These are phyloP conservation scores for Acidiella bohemica DNA, from an alignment of 495 filamentous ascomycete species.

Conservation along the genomic window DNA sequence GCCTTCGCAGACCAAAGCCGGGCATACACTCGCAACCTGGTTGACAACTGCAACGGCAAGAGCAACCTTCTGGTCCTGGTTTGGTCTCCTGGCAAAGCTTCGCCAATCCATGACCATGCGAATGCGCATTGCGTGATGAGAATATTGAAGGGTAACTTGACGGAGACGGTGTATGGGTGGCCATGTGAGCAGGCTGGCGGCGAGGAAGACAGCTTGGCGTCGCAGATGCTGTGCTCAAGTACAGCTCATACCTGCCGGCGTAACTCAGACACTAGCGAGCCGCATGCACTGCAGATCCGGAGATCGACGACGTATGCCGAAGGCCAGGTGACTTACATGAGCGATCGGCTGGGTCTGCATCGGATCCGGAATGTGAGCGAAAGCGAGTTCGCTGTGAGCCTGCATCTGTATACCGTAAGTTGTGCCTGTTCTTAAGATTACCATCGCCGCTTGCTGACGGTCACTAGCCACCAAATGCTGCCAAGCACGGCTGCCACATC, in stretches of 20 bases:
- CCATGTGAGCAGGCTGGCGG: constrained; percentile 35
- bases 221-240: not conserved
- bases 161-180: constrained; percentile 68
- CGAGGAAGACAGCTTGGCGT: not conserved
- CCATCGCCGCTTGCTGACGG: not conserved
- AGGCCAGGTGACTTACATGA: constrained; percentile 71
- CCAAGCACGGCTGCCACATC: constrained; percentile 55
- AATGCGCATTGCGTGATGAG: constrained; percentile 34
- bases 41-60: constrained; percentile 83
- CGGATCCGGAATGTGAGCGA: constrained; percentile 60
- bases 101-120: constrained; percentile 61
- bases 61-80: constrained; percentile 83
- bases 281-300: constrained; percentile 37
- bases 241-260: constrained; percentile 19
- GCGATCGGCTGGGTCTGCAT: constrained; percentile 73
- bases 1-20: constrained; percentile 50
- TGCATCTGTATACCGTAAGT: constrained; percentile 41
- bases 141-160: constrained; percentile 61
- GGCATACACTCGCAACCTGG: constrained; percentile 74
- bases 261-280: constrained; percentile 31
- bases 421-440: not conserved
- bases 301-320: constrained; percentile 41
- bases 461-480: constrained; percentile 60
- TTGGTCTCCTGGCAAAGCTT: constrained; percentile 82
- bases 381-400: constrained; percentile 62